phyloP scores from a whole-genome alignment of 768 basidiomycete genomes.

The Candolleomyces aberdarensis region DNA sequence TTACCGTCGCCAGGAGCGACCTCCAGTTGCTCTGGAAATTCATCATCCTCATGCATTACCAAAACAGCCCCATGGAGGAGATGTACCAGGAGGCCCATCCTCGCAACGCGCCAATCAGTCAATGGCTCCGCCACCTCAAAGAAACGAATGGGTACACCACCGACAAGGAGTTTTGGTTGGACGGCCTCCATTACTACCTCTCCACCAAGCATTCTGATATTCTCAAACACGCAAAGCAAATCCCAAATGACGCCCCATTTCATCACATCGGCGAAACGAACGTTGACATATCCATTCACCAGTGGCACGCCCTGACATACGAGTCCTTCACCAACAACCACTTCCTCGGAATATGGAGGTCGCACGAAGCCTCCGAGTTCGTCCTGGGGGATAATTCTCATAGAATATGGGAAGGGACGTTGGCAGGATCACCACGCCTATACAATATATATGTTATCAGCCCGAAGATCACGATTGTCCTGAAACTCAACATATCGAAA shows the following conservation, averaged over 20 bases:
- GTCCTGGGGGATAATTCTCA: conserved; percentile 28
- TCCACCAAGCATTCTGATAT: conserved; percentile 21
- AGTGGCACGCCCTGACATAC: conserved; percentile 25
- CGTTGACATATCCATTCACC: conserved; percentile 9
- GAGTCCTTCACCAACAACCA: conserved; percentile 22
- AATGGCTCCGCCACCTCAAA: conserved; percentile 16
- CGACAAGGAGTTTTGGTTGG: conserved; percentile 20
- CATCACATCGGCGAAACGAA: conserved; percentile 13
- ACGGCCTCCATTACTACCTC: conserved; percentile 21
- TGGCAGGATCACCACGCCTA: conserved; percentile 16
- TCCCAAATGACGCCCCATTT: background rate
- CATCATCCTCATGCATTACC: conserved; percentile 28
- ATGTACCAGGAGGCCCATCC: conserved; percentile 20
- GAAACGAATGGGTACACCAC: conserved; percentile 14
- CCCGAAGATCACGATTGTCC: conserved; percentile 29
- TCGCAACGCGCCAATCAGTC: conserved; percentile 10
- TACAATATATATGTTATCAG: conserved; percentile 33
- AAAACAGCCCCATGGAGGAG: conserved; percentile 4
- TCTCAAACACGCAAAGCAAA: conserved; percentile 4
- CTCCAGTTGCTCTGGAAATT: conserved; percentile 25
- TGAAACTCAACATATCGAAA: conserved; percentile 13
- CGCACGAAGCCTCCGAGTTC: conserved; percentile 29
- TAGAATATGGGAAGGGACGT: conserved; percentile 31
- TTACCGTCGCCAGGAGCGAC: conserved; percentile 14
- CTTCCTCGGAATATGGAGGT: conserved; percentile 34